Evolutionary conservation across 495 filamentous ascomycete species (phyloP).

Genomic region (Aspergillus hancockii): DNA sequence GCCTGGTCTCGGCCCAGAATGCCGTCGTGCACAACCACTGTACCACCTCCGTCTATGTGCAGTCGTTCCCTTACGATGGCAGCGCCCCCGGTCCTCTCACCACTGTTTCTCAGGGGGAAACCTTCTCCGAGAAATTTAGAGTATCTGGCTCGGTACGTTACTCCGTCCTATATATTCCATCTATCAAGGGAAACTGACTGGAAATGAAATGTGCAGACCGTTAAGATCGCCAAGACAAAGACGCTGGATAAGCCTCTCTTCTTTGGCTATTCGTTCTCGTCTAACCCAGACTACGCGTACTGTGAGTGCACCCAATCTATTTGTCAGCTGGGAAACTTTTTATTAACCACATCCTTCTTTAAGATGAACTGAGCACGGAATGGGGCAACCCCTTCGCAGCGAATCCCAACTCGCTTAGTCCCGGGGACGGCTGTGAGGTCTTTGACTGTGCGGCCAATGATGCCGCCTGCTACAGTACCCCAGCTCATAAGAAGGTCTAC

Average conservation of each 20-base stretch:
- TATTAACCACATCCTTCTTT: slow-evolving; percentile 14
- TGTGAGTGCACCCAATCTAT: slow-evolving; percentile 25
- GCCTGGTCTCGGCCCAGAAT: slow-evolving; percentile 30
- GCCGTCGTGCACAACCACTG: slow-evolving; percentile 31
- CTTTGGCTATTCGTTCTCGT: slow-evolving; percentile 33
- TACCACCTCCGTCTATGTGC: slow-evolving; percentile 28
- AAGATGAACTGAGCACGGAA: slow-evolving; percentile 32
- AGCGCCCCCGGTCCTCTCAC: slow-evolving; percentile 30
- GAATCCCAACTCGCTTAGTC: slow-evolving; percentile 28
- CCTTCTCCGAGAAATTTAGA: slow-evolving; percentile 30
- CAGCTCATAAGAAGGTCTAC: slow-evolving; percentile 31
- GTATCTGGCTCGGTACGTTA: slow-evolving; percentile 30
- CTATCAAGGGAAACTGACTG: slow-evolving; percentile 17
- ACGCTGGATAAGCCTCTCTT: slow-evolving; percentile 29
- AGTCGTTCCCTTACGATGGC: slow-evolving; percentile 34
- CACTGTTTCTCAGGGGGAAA: slow-evolving; percentile 25
- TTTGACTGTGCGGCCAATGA: slow-evolving; percentile 34
- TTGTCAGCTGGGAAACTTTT: slow-evolving; percentile 8
- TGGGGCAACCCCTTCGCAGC: slow-evolving; percentile 34
- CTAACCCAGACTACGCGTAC: slow-evolving; percentile 31
- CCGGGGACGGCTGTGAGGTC: slow-evolving; percentile 29
- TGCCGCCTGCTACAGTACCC: slow-evolving; percentile 31
- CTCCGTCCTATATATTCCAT: slow-evolving; percentile 10
- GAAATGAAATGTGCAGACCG: slow-evolving; percentile 24
- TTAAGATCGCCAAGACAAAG: slow-evolving; percentile 33